These are phyloP conservation scores for Russula sp. DNA, from an alignment of 768 basidiomycete genomes.

Conservation along the genomic window DNA sequence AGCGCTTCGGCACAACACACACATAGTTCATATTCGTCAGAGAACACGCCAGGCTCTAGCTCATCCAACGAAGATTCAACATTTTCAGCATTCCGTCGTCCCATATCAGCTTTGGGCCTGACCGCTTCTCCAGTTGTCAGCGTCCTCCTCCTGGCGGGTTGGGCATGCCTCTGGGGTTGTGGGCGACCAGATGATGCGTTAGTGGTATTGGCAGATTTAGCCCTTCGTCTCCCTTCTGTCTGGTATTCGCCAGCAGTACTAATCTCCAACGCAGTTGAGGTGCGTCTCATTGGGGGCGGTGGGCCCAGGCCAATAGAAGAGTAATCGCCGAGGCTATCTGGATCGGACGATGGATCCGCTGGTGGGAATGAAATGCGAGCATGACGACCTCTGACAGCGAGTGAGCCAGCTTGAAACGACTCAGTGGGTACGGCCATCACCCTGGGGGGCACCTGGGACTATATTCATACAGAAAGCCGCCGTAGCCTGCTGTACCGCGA, in stretches of 20 bases:
- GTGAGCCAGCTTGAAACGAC: slow-evolving; percentile 24
- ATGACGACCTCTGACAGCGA: slow-evolving; percentile 21
- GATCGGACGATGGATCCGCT: slow-evolving; percentile 14
- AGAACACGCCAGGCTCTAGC: slow-evolving; percentile 35
- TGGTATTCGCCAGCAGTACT: slow-evolving; percentile 8
- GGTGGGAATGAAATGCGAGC: slow-evolving; percentile 32
- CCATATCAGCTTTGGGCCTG: slow-evolving; percentile 17
- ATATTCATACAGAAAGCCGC: too few species aligned
- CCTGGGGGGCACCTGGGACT: background rate
- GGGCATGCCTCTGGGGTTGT: slow-evolving; percentile 14
- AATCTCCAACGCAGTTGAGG: slow-evolving; percentile 11
- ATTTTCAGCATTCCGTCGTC: background rate
- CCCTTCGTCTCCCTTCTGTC: slow-evolving; percentile 27
- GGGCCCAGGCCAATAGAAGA: slow-evolving; percentile 26
- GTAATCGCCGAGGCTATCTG: slow-evolving; percentile 13
- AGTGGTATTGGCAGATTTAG: slow-evolving; percentile 26
- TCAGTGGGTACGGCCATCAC: slow-evolving; percentile 9
- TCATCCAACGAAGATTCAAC: slow-evolving; percentile 19
- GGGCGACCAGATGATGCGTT: slow-evolving; percentile 1
- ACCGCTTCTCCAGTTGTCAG: slow-evolving; percentile 11
- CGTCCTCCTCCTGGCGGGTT: slow-evolving; percentile 17
- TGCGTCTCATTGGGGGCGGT: slow-evolving; percentile 21
- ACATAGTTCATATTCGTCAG: slow-evolving; percentile 77
- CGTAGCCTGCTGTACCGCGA: background rate
- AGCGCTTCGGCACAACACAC: slow-evolving; percentile 33